phyloP scores from a whole-genome alignment of 495 filamentous ascomycete genomes.

The Cenococcum geophilum region DNA sequence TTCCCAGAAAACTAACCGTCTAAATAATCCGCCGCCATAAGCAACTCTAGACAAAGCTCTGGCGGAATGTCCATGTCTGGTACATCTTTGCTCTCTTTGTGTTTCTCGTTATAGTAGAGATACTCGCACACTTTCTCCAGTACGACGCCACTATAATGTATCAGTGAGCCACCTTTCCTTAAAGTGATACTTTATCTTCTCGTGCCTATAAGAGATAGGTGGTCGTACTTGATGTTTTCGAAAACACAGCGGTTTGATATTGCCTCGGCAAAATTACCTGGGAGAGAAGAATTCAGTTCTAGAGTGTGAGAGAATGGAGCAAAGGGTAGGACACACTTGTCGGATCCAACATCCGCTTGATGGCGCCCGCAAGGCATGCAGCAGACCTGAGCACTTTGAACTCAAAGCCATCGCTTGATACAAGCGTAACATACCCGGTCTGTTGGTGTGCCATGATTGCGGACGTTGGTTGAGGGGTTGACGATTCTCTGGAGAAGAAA shows the following conservation, averaged over 20 bases:
- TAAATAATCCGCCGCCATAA: slow-evolving; percentile 78
- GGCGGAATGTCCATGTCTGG: slow-evolving; percentile 83
- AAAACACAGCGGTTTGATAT: slow-evolving; percentile 59
- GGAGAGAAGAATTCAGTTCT: not conserved
- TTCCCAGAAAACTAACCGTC: slow-evolving; percentile 31
- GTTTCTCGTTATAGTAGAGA: slow-evolving; percentile 62
- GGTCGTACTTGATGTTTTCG: slow-evolving; percentile 60
- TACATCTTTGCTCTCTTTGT: slow-evolving; percentile 67
- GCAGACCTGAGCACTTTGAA: slow-evolving; percentile 77
- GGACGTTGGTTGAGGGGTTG: not conserved
- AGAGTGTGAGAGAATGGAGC: slow-evolving; percentile 6
- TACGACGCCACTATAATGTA: slow-evolving; percentile 59
- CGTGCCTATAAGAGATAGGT: not conserved
- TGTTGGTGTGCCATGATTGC: slow-evolving; percentile 4
- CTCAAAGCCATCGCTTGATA: slow-evolving; percentile 82
- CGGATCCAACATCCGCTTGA: slow-evolving; percentile 80
- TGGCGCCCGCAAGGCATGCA: slow-evolving; percentile 65
- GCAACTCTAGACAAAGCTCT: slow-evolving; percentile 69
- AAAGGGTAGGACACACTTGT: slow-evolving; percentile 48
- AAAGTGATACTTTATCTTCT: not conserved
- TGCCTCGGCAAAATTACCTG: slow-evolving; percentile 68
- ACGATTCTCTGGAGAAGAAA: not conserved
- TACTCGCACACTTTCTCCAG: slow-evolving; percentile 46
- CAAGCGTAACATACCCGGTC: slow-evolving; percentile 71
- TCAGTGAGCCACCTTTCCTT: not conserved